Evolutionary conservation across 2,329 filamentous ascomycete genomes (phyloP).

Genomic region (Aspergillus japonicus): DNA sequence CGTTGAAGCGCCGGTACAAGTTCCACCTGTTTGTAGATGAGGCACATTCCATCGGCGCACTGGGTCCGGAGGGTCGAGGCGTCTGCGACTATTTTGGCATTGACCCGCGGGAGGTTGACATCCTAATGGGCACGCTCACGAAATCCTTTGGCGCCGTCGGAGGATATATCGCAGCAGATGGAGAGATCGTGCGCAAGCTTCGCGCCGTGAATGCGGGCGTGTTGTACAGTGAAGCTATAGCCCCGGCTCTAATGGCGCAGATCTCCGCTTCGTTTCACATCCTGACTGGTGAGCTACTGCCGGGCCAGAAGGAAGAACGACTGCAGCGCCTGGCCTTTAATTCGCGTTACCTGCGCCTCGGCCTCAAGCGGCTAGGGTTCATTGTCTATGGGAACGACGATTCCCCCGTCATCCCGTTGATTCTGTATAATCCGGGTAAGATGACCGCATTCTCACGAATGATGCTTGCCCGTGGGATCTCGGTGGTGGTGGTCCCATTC

Average conservation of each 20-base stretch:
- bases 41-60: constrained; percentile 90
- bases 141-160: constrained; percentile 99
- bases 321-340: constrained; percentile 97
- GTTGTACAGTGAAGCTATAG: constrained; percentile 80
- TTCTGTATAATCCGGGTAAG: constrained; percentile 96
- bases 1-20: constrained; percentile 92
- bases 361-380: constrained; percentile 91
- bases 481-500: constrained; percentile 95
- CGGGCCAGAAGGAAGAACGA: constrained; percentile 94
- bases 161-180: constrained; percentile 88
- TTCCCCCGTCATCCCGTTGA: constrained; percentile 90
- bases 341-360: constrained; percentile 94
- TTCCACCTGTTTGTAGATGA: constrained; percentile 95
- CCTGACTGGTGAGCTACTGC: constrained; percentile 81
- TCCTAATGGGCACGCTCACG: constrained; percentile 96
- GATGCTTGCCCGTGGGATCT: constrained; percentile 97
- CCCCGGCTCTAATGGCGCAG: constrained; percentile 85
- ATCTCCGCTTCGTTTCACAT: constrained; percentile 83
- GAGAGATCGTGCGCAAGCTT: constrained; percentile 88
- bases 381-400: constrained; percentile 98
- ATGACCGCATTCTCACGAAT: constrained; percentile 98
- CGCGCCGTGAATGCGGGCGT: constrained; percentile 81
- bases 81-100: constrained; percentile 97
- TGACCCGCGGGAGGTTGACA: constrained; percentile 82
- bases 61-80: constrained; percentile 83